phyloP scores from a whole-genome alignment of 2,329 filamentous ascomycete genomes.

The Xylariaceae sp. region DNA sequence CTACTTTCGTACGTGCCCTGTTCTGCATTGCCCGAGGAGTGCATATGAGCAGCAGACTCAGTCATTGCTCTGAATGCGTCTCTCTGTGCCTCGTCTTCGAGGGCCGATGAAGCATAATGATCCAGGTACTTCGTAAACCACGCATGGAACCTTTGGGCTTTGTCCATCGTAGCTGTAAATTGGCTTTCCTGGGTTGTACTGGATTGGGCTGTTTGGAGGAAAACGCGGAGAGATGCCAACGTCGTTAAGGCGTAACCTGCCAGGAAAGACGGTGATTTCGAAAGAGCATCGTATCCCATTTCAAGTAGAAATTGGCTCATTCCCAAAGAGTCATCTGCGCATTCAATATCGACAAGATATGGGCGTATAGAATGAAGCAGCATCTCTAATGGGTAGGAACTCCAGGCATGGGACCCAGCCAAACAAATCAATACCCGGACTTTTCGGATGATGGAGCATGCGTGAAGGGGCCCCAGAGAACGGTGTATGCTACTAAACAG shows the following conservation, averaged over 20 bases:
- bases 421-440: slow-evolving; percentile 75
- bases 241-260: slow-evolving; percentile 76
- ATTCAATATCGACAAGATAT: slow-evolving; percentile 77
- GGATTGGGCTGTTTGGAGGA: slow-evolving; percentile 68
- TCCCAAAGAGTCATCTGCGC: slow-evolving; percentile 84
- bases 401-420: slow-evolving; percentile 64
- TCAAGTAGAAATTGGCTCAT: slow-evolving; percentile 78
- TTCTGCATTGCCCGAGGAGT: slow-evolving; percentile 63
- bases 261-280: slow-evolving; percentile 65
- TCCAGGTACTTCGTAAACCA: slow-evolving; percentile 73
- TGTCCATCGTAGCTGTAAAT: slow-evolving; percentile 69
- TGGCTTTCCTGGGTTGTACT: slow-evolving; percentile 83
- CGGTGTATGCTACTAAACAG: slow-evolving; percentile 77
- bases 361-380: slow-evolving; percentile 72
- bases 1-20: slow-evolving; percentile 70
- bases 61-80: slow-evolving; percentile 63
- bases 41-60: slow-evolving; percentile 61
- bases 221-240: slow-evolving; percentile 70
- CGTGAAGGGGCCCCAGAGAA: slow-evolving; percentile 79
- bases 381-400: slow-evolving; percentile 86
- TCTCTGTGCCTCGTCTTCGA: slow-evolving; percentile 44
- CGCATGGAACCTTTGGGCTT: slow-evolving; percentile 66
- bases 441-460: slow-evolving; percentile 80
- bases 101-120: slow-evolving; percentile 52
- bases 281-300: slow-evolving; percentile 60